Evolutionary conservation across 2,329 filamentous ascomycete species (phyloP), one percentile per base, ranked within the genome.

Genomic region (Diplodia seriata): DNA sequence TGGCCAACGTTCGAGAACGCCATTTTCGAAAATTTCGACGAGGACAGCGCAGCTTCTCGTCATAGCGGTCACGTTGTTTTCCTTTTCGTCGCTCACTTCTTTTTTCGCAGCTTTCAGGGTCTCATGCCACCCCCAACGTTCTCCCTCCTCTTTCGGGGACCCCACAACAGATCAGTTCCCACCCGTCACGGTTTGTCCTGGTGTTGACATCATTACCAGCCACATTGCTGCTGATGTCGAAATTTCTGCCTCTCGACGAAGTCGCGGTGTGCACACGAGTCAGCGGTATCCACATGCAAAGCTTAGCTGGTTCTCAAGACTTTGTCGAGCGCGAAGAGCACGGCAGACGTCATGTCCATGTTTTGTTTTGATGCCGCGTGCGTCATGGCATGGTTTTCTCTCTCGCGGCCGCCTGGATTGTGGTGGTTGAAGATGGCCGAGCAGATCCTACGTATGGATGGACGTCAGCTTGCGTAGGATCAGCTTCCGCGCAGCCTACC

Each of bases 21-120:
- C 12, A 4, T 38, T 38, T 15, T 49, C 47, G 18, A 26, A 38
- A 26, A 7, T 18, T 14, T 36, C 20, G 23, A 49, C 36, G 11
- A 63, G 40, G 57, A 51, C 59, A 63, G 31, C 59, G 59, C 31
- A 63, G 47, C 59, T 40, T 51, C 26, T 51, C 56, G 56, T 61
- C 56, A 61, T 61, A 26, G 47, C 15, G 3, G 57, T 61, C 26
- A 61, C 38, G 38, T 26, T 18, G 9, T 36, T 36, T 36, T 36
- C 7, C 33, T 36, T 36, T 36, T 36, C 33, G 33, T 36, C 33
- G 33, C 33, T 36, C 33, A 36, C 33, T 36, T 36, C 33, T 63
- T n/a, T 36, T 56, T 15, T 26, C 47, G 59, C 31, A 9, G 15
- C 0, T 51, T 18, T 47, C 57, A 49, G 40, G 59, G 59, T 51